These are phyloP conservation scores for Periconia digitata DNA, from an alignment of 2,329 filamentous ascomycete genomes.

Conservation along the genomic window DNA sequence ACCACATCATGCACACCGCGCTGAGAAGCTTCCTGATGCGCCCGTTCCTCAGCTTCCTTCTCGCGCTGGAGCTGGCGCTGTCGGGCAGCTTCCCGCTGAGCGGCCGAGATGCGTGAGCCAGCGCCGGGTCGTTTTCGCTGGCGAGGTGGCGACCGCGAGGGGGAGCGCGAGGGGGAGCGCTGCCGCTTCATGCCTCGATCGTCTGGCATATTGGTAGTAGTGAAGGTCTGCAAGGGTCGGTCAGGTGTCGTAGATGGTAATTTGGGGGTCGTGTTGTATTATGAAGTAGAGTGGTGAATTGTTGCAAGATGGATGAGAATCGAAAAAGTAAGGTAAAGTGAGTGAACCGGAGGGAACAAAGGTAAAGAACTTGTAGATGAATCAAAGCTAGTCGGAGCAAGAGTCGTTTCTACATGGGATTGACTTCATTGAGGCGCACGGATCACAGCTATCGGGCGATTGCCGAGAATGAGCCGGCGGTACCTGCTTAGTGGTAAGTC, in stretches of 20 bases:
- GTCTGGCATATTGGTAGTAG: no score
- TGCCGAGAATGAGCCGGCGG: no score
- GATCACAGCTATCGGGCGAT: background rate
- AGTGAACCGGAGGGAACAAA: no score
- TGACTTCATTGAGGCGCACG: no score
- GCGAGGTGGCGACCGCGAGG: constrained; percentile 53
- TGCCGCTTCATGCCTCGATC: constrained; percentile 29
- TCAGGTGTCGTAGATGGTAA: constrained; percentile 13
- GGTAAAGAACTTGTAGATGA: no score
- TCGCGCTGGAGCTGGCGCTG: constrained; percentile 49
- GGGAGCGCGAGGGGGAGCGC: constrained; percentile 38
- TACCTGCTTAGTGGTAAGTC: no score
- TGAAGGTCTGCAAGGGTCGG: no score
- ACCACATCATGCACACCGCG: constrained; percentile 81
- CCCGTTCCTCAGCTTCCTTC: constrained; percentile 52
- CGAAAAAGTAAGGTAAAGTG: background rate
- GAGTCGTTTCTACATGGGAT: no score
- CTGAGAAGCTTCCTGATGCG: constrained; percentile 38
- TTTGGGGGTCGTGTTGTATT: background rate
- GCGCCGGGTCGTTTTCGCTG: constrained; percentile 64
- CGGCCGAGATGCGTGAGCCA: constrained; percentile 62
- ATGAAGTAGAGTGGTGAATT: background rate
- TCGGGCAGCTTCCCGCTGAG: constrained; percentile 68
- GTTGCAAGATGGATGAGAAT: background rate
- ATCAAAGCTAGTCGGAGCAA: no score